Conservation (phyloP, 768 basidiomycete genomes). For the Boletus speciosus region DNA sequence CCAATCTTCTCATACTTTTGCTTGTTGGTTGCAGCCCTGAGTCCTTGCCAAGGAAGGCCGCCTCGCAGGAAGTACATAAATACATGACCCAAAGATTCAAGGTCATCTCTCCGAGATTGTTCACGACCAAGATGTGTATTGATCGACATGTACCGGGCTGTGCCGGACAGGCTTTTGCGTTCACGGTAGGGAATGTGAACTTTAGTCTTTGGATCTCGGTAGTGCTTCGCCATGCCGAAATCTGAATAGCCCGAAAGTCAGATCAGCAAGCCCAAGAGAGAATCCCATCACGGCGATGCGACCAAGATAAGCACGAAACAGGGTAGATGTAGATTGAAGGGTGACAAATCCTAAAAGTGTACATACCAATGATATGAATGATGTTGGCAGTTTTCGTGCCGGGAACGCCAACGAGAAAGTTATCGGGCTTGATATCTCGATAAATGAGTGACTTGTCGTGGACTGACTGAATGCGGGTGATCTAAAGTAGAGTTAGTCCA, state of each 20-base stretch:
- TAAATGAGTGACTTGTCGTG: conserved; percentile 99
- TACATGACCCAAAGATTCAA: conserved; percentile 96
- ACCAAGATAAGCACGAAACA: conserved; percentile 1
- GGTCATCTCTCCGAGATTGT: conserved; percentile 90
- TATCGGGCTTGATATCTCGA: conserved; percentile 99
- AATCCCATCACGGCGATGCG: not conserved
- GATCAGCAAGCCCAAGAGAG: not conserved
- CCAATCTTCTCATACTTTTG: conserved; percentile 99
- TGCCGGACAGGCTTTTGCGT: conserved; percentile 93
- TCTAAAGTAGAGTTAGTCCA: conserved; percentile 43
- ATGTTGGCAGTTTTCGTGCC: conserved; percentile 86
- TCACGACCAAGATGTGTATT: conserved; percentile 98
- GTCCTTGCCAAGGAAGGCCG: conserved; percentile 95
- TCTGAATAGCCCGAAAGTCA: conserved; percentile 45
- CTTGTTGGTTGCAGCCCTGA: conserved; percentile 97
- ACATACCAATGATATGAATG: conserved; percentile 82
- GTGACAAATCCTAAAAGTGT: conserved; percentile 5
- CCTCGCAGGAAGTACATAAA: conserved; percentile 99
- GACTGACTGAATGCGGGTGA: conserved; percentile 93
- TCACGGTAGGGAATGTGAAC: conserved; percentile 99
- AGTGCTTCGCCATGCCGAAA: conserved; percentile 99
- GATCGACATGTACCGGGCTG: conserved; percentile 99
- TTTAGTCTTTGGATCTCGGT: conserved; percentile 96
- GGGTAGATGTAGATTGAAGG: not conserved
- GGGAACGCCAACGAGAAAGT: conserved; percentile 95